These are phyloP conservation scores for Lagenaria siceraria DNA, from an alignment of 306 rosid species.

Conservation along the genomic window DNA sequence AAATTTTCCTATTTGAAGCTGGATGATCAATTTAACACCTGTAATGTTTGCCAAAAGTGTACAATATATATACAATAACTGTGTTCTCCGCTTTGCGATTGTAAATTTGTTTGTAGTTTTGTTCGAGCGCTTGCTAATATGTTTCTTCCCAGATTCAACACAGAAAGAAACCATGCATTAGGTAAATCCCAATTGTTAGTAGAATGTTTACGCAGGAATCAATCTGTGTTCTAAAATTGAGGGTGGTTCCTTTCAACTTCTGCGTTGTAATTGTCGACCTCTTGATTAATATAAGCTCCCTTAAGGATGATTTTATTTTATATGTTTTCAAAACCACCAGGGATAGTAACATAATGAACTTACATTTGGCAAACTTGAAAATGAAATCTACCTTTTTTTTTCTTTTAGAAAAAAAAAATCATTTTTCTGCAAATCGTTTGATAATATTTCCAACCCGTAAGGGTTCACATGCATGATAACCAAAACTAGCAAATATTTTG, in stretches of 20 bases:
- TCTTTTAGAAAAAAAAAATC: too few relatives aligned
- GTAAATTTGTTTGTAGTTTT: slow-evolving; percentile 6
- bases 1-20: background rate
- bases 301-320: background rate
- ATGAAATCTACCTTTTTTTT: background rate
- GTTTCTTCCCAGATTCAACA: background rate
- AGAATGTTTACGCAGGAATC: background rate
- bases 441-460: background rate
- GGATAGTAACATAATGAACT: background rate
- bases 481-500: background rate
- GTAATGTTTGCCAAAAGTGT: background rate
- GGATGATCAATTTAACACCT: background rate
- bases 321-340: background rate
- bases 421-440: background rate
- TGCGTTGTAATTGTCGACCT: background rate
- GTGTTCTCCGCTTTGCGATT: background rate
- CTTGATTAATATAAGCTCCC: background rate
- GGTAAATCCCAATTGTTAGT: background rate
- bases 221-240: background rate
- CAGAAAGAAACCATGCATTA: background rate
- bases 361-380: background rate
- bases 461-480: background rate
- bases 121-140: background rate
- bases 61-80: background rate
- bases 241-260: background rate